A percentile compares a stretch with the other conserved stretches of the same genome.
Evolutionary conservation across 495 filamentous ascomycete genomes (phyloP).

Genomic region (Evansstolkia leycettana): DNA sequence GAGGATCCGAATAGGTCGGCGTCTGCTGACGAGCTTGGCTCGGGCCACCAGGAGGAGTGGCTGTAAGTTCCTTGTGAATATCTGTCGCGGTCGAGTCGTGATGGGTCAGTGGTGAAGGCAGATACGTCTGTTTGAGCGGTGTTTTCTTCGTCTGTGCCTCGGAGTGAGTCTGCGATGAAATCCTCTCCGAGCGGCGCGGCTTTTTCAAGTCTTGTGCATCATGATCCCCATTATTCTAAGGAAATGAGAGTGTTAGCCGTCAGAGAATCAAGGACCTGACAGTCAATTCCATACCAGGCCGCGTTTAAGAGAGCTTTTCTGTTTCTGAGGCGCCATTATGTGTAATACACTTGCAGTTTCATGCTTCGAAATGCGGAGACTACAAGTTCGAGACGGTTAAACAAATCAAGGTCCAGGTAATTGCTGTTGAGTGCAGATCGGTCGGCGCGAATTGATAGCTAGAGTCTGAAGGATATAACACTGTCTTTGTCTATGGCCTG

Average conservation of each 20-base stretch:
- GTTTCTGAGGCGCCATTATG: slow-evolving; percentile 34
- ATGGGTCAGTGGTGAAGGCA: slow-evolving; percentile 76
- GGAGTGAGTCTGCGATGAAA: slow-evolving; percentile 38
- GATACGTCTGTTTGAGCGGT: slow-evolving; percentile 49
- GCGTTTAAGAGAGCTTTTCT: slow-evolving; percentile 44
- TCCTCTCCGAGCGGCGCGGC: slow-evolving; percentile 38
- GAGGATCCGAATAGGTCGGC: slow-evolving; percentile 43
- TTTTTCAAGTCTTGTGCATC: slow-evolving; percentile 36
- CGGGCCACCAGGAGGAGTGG: slow-evolving; percentile 54
- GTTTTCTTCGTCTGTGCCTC: slow-evolving; percentile 30
- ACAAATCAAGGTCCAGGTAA: no score
- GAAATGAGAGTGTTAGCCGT: not conserved
- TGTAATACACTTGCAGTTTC: slow-evolving; percentile 1
- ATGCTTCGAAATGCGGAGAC: not conserved
- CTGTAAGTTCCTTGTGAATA: slow-evolving; percentile 56
- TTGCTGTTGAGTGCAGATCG: no score
- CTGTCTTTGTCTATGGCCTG: no score
- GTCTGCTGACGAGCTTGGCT: slow-evolving; percentile 41
- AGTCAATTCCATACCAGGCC: slow-evolving; percentile 23
- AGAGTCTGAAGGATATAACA: no score
- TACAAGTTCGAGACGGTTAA: no score
- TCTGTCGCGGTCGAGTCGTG: slow-evolving; percentile 49
- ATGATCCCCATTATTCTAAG: slow-evolving; percentile 26
- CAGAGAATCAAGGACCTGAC: not conserved
- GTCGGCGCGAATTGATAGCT: no score